Evolutionary conservation across 202 grass and related monocot genomes (phyloP).

Genomic region (Bolboschoenoplectus hybrid): DNA sequence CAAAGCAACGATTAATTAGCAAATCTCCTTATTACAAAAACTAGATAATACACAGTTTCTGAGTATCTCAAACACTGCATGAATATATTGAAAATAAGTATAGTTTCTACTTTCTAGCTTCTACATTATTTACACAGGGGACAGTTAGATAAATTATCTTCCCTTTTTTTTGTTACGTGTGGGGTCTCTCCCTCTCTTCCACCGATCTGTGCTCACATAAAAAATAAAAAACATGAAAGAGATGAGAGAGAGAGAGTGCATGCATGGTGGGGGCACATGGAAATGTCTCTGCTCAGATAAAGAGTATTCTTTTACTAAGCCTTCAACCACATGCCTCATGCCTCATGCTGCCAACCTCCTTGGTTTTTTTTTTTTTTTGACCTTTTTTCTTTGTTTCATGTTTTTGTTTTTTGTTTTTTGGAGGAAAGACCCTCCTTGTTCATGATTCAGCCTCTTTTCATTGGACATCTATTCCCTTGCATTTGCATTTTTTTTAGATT

Average conservation of each 20-base stretch:
- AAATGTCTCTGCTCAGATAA: conserved; percentile 33
- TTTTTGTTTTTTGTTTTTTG: too few relatives aligned
- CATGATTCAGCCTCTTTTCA: too few relatives aligned
- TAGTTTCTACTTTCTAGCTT: not conserved
- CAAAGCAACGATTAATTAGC: too few relatives aligned
- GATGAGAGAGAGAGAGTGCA: not conserved
- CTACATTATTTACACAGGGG: not conserved
- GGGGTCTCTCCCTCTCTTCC: not conserved
- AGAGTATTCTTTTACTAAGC: conserved; percentile 4
- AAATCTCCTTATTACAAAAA: not conserved
- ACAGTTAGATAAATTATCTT: conserved; percentile 21
- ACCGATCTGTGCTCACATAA: conserved; percentile 12
- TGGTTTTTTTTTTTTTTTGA: too few relatives aligned
- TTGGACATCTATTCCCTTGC: too few relatives aligned
- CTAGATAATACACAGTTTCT: not conserved
- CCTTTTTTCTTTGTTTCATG: too few relatives aligned
- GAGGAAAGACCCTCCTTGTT: too few relatives aligned
- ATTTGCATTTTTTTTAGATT: too few relatives aligned
- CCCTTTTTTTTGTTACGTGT: conserved; percentile 11
- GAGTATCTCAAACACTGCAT: not conserved
- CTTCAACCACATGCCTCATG: conserved; percentile 6
- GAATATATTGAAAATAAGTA: not conserved
- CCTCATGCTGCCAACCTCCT: not conserved
- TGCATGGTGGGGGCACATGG: conserved; percentile 40
- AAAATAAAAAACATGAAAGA: not conserved